Base-by-base conservation (phyloP, 345 rosid species). In the Eucalyptus sp. region DNA sequence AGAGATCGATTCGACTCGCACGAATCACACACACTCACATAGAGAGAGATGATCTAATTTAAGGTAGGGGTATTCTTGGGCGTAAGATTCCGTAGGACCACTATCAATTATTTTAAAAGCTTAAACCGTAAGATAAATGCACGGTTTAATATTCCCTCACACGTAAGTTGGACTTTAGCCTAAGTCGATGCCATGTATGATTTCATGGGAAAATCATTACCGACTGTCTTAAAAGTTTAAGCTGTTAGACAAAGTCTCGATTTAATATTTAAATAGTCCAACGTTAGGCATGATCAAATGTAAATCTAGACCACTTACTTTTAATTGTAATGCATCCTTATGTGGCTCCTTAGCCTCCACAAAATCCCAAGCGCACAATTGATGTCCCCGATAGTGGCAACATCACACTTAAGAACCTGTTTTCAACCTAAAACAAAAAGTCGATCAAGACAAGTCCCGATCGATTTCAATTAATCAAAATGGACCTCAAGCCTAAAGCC, bases 41-140 rank as follows among this genome's bases (percentile, higher is more conserved):
- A 24, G 29, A 56, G 62, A 24, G 29, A 56, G 13, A 25, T 56
- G 29, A 56, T 10, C 27, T 56, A 56, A 56, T 56, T 56, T 56
- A 62, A 62, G 68, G 17, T 62, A 6, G n/a, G 33, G 33, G 0
- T 62, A 29, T 27, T 62, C 2, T 56, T 1, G 6, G 29, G 5
- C 2, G 0, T 20, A 20, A 52, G 5, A 52, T 52, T 52, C 20
- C 2, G 5, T 20, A 8, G 5, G 1, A 52, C 4, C 2, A 18
- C 25, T 20, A 20, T 20, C 10, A 20, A 20, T 52, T 52, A 1
- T 52, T 1, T 0, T 7, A 20, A 52, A 8, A 0, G 2, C 25
- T 52, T 20, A 52, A 52, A 52, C 1, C 8, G 25, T 52, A 20
- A 20, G 25, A 20, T 18, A 5, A 52, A 52, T 52, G 5, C 1